A percentile compares a stretch with the other conserved stretches of the same genome.
Conservation (phyloP, 2,329 filamentous ascomycete species). For the Westerdykella sp. region DNA sequence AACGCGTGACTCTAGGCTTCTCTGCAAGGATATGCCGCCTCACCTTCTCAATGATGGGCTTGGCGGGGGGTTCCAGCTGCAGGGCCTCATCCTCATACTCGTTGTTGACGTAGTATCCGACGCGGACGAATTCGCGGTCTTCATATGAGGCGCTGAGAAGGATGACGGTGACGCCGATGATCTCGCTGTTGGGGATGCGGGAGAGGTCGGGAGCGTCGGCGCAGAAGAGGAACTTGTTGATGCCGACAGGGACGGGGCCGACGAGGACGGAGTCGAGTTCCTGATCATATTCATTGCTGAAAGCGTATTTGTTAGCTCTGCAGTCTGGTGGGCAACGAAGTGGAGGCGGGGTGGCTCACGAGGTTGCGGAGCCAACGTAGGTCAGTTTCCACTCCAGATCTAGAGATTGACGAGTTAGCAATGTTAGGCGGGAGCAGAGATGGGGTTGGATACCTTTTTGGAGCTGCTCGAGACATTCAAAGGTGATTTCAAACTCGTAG, state of each 20-base stretch:
- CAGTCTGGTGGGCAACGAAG: slow-evolving; percentile 4
- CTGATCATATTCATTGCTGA: slow-evolving; percentile 90
- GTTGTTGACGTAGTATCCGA: slow-evolving; percentile 99
- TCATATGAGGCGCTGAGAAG: slow-evolving; percentile 96
- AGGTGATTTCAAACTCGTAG: slow-evolving; percentile 98
- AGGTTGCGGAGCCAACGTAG: slow-evolving; percentile 96
- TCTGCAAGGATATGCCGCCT: slow-evolving; percentile 88
- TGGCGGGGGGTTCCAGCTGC: slow-evolving; percentile 79
- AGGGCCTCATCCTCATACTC: slow-evolving; percentile 94
- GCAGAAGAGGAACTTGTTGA: slow-evolving; percentile 98
- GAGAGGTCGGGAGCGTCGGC: slow-evolving; percentile 85
- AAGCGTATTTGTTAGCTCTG: slow-evolving; percentile 13
- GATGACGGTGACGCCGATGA: slow-evolving; percentile 94
- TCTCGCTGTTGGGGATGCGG: slow-evolving; percentile 89
- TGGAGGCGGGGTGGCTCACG: slow-evolving; percentile 51
- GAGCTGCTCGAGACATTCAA: slow-evolving; percentile 90
- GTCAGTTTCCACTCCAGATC: slow-evolving; percentile 99
- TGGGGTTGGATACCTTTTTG: slow-evolving; percentile 64
- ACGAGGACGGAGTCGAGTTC: slow-evolving; percentile 96
- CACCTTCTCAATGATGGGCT: slow-evolving; percentile 88
- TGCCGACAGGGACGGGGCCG: slow-evolving; percentile 91
- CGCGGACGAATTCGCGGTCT: slow-evolving; percentile 90
- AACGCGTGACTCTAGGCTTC: slow-evolving; percentile 94
- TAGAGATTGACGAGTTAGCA: slow-evolving; percentile 36
- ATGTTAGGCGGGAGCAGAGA: not conserved